Conservation (phyloP, 306 rosid genomes). For the Dalbergia cultrata region DNA sequence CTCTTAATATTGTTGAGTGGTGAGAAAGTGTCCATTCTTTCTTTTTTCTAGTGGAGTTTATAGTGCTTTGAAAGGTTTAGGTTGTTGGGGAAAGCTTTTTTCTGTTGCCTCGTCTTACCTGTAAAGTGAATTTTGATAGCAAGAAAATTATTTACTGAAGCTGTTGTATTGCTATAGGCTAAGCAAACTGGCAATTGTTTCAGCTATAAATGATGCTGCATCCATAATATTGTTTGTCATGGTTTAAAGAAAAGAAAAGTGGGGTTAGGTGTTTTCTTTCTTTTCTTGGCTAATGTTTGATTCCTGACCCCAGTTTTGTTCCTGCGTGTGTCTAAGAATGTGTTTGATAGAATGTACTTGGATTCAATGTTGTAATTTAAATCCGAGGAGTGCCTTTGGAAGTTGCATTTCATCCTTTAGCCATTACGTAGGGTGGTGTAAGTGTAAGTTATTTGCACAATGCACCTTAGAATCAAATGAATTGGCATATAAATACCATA, state of each 20-base stretch:
- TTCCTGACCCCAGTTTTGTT: background rate
- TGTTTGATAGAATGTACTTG: background rate
- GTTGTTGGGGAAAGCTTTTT: conserved; percentile 70
- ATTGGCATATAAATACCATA: background rate
- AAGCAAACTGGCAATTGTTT: conserved; percentile 52
- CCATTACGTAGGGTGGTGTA: background rate
- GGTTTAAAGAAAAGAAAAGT: conserved; percentile 44
- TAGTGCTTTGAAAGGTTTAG: conserved; percentile 81
- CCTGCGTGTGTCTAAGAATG: background rate
- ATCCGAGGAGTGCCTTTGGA: background rate
- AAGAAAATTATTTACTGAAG: conserved; percentile 69
- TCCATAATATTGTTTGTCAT: conserved; percentile 36
- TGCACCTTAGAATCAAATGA: background rate
- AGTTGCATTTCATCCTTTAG: background rate
- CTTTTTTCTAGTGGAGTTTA: conserved; percentile 62
- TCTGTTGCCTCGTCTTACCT: conserved; percentile 65
- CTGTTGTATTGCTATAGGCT: conserved; percentile 67
- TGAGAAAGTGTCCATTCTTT: conserved; percentile 77
- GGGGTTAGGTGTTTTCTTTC: conserved; percentile 6
- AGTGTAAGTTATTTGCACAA: background rate
- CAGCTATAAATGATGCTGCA: conserved; percentile 39
- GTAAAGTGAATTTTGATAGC: conserved; percentile 99
- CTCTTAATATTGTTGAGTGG: conserved; percentile 66
- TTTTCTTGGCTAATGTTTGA: background rate
- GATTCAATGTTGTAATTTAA: background rate